Evolutionary conservation across 2,329 filamentous ascomycete genomes (phyloP), one percentile per base, ranked within the genome.

Genomic region (Cladophialophora immunda): DNA sequence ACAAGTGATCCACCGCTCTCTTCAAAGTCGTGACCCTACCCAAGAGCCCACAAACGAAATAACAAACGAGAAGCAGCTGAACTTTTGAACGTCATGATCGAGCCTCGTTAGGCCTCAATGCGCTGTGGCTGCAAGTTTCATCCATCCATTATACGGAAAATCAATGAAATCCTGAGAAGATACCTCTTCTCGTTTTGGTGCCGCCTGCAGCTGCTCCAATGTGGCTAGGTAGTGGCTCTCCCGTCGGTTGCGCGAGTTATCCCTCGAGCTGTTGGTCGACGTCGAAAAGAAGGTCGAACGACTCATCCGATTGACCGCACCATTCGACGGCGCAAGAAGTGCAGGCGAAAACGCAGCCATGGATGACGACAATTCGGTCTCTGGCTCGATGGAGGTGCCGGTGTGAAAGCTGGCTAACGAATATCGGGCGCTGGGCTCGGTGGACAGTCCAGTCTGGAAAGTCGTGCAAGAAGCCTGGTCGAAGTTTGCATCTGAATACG

Each of bases 131-230:
- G 65, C 59, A 25, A 68, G 50, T 57, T 69, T 65, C 41, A 62
- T 30, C 70, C 71, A 73, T 8, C 71, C 71, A 19, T 64, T 60
- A 60, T 70, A 73, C n/a, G 71, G 71, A 56, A 60, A 68, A 25
- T 73, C 69, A 53, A 73, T 71, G 50, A 71, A 73, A 25, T 70
- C 67, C 34, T 73, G 71, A 4, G 70, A 72, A 29, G 70, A 59
- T n/a, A 72, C 68, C 13, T 72, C 69, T n/a, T 72, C 70, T 47
- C 70, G 58, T 22, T 62, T 47, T 34, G 69, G 66, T 25, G 64
- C 41, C 36, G 67, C 60, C 34, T 69, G 66, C 9, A 72, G 53
- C 52, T 68, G 66, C 36, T 72, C 70, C 36, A 73, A 58, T 8
- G 62, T 65, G 30, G 68, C 65, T 11, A 67, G 53, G 54, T 71